Evolutionary conservation across 177 flowering plant species (phyloP), one percentile per base, ranked within the genome.

Genomic region (Tripterygium wilfordii): DNA sequence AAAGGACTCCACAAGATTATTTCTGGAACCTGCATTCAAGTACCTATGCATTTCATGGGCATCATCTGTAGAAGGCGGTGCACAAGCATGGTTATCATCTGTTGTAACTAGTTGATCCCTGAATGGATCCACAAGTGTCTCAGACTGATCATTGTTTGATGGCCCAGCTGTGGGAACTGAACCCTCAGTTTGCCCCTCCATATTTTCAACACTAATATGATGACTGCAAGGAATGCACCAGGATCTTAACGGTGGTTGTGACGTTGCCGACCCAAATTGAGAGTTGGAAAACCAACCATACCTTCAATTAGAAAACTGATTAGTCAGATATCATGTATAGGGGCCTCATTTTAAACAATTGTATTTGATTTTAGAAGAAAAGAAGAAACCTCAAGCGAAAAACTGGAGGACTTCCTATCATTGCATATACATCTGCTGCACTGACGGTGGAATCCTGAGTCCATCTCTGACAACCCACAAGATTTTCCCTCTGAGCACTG

Each of bases 301-400:
- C 84, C 99, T 94, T 57, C 48, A 68, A 45, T 41, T 22, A 62
- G 16, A 58, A 41, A 4, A 28, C 7, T n/a, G n/a, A 20, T 15
- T 35, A 42, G 49, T 67, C 44, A 69, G 53, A 17, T 14, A 54
- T 3, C 10, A 23, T 37, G 23, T 24, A 21, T 12, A 28, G 2
- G 2, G 19, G 37, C 38, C 23, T 14, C 33, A 36, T 17, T 4
- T 6, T n/a, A n/a, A 30, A 26, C 29, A 25, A 35, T 26, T 22
- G 12, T 19, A 28, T 47, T 19, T 10, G 47, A 46, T 13, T 8
- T 8, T 23, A 32, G 47, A 44, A 50, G 29, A n/a, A n/a, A n/a
- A n/a, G n/a, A 51, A 40, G 22, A 49, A 58, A 94, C 99, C 97
- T 89, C 61, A 94, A 63, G 48, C 99, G 92, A 58, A 89, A 94